Evolutionary conservation across 2,329 filamentous ascomycete genomes (phyloP).

Genomic region (Colletotrichum trifolii): DNA sequence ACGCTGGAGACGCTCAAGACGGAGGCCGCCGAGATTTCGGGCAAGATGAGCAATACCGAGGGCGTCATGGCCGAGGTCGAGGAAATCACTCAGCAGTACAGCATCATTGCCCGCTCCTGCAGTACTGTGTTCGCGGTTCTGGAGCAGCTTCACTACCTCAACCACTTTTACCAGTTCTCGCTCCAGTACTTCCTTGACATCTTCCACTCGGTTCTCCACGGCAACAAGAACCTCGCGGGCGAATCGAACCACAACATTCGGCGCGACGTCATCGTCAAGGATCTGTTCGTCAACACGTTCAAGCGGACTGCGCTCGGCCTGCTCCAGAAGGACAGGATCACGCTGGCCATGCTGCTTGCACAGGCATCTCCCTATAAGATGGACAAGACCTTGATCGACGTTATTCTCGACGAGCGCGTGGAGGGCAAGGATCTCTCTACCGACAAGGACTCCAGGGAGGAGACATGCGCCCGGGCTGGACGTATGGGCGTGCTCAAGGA

Average conservation of each 20-base stretch:
- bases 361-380: conserved; percentile 97
- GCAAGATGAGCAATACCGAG: conserved; percentile 96
- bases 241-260: conserved; percentile 82
- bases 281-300: conserved; percentile 92
- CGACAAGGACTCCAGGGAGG: conserved; percentile 70
- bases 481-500: conserved; percentile 80
- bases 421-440: conserved; percentile 84
- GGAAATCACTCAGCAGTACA: conserved; percentile 93
- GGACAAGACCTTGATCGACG: conserved; percentile 89
- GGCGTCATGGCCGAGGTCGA: conserved; percentile 99
- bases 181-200: conserved; percentile 98
- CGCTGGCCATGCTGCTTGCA: conserved; percentile 91
- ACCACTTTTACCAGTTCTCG: conserved; percentile 99
- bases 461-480: conserved; percentile 74
- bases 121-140: conserved; percentile 97
- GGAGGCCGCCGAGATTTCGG: conserved; percentile 94
- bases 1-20: conserved; percentile 98
- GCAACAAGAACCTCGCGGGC: conserved; percentile 77
- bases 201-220: conserved; percentile 89
- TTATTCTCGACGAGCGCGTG: conserved; percentile 82
- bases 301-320: conserved; percentile 93
- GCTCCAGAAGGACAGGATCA: conserved; percentile 93
- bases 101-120: conserved; percentile 91
- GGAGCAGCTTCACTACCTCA: conserved; percentile 96
- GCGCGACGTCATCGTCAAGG: conserved; percentile 88